Evolutionary conservation across 2,329 filamentous ascomycete species (phyloP), one percentile per base, ranked within the genome.

Genomic region (Hymenoscyphus albidus): DNA sequence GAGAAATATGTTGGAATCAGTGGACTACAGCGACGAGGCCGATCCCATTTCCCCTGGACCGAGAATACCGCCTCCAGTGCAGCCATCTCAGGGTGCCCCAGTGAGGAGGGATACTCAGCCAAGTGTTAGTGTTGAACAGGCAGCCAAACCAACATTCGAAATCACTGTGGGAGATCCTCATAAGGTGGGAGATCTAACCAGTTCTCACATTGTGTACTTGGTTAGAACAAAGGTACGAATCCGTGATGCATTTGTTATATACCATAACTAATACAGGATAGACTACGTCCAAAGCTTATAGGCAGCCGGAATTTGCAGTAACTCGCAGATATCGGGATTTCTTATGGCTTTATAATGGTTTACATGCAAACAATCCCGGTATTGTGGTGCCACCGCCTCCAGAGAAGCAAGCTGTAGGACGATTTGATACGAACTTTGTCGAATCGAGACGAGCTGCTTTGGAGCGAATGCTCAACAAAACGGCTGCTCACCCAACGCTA

Each of bases 401-500:
- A 0, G 95, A 99, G 80, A 99, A 99, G 81, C 95, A 99, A 79
- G 93, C 94, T 7, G 91, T 99, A 63, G 94, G 94, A 66, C 88
- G 95, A 48, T 99, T 99, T 75, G 94, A 99, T 78, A 91, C 87
- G 70, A 96, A 97, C 77, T 99, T 99, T 78, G 93, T 99, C 68
- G 95, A 99, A 78, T 92, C 91, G 55, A 85, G 95, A 72, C 86
- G 95, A 71, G 91, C 93, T 67, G 95, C 95, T 14, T 80, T 99
- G 65, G 95, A 99, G 79, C 92, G 95, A 76, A 99, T 99, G 95
- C 82, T 97, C 62, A 98, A 97, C 84, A 98, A 97, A 82, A 95
- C 88, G 66, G 92, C 94, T 2, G 86, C 88, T 12, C 95, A 99
- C 76, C 89, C 92, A 7, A 91, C 93, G 40, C 81, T 99, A 69